Conservation (phyloP, 2,329 filamentous ascomycete genomes). For the Macrophomina pseudophaseolina region DNA sequence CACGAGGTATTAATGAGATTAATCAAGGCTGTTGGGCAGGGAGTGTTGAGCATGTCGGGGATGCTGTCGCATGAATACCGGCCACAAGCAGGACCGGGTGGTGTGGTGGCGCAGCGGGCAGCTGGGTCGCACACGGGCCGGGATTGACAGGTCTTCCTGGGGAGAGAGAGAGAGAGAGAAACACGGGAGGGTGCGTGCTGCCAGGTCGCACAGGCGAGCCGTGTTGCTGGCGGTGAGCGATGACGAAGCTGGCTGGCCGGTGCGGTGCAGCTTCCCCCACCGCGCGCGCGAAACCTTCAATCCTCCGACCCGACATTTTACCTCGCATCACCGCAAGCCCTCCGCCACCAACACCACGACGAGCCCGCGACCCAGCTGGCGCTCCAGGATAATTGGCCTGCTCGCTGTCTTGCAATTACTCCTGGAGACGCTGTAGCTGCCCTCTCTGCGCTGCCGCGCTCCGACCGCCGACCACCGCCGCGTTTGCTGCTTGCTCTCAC, state of each 20-base stretch:
- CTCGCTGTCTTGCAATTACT: conserved; percentile 41
- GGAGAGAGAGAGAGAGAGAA: not conserved
- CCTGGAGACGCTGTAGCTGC: conserved; percentile 46
- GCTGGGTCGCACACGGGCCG: not conserved
- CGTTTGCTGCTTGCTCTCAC: not conserved
- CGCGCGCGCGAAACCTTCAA: conserved; percentile 24
- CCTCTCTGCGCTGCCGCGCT: conserved; percentile 14
- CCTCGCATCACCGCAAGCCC: conserved; percentile 1
- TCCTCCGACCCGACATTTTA: conserved; percentile 25
- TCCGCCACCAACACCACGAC: not conserved
- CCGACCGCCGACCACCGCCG: conserved; percentile 2
- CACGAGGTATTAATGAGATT: no score
- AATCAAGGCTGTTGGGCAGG: no score
- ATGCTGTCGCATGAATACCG: no score
- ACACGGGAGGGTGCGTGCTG: not conserved
- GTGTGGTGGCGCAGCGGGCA: not conserved
- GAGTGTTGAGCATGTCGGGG: no score
- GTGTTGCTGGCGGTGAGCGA: conserved; percentile 15
- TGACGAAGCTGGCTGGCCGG: conserved; percentile 17
- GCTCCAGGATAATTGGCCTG: conserved; percentile 51
- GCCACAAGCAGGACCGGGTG: not conserved
- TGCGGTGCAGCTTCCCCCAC: conserved; percentile 6
- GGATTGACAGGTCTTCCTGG: not conserved
- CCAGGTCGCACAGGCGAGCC: not conserved
- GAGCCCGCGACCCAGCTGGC: conserved; percentile 33